Base-by-base conservation (phyloP, 805 yeast genomes). In the Teunomyces gatunensis region DNA sequence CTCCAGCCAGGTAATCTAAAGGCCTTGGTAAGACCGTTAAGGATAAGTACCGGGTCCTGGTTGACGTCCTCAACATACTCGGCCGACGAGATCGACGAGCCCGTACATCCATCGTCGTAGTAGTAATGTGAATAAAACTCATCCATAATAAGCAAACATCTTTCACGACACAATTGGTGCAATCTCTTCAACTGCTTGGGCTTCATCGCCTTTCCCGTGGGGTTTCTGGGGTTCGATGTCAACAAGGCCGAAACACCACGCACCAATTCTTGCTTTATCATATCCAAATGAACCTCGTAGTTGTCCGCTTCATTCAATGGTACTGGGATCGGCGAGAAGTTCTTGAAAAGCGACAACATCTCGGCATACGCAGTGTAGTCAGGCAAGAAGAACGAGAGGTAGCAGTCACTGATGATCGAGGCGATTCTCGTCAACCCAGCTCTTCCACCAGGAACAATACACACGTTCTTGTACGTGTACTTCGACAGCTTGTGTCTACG, bases 351-450 rank as follows among this genome's bases (percentile, higher is more conserved):
- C 11, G 83, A 77, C 56, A 80, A 66, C 85, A 80, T 80, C 58
- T 80, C 85, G 17, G 85, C 83, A 54, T 80, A 80, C 5, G 85
- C 85, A 12, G 85, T 80, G 55, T 80, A 80, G 58, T 80, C 85
- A 4, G 85, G 85, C 51, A 80, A 66, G 60, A 80, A 80, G 61
- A 80, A 80, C 21, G 83, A 76, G 42, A 80, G 61, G 58, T 80
- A 81, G 55, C 84, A 80, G 61, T 80, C 84, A 46, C 77, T 71
- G 46, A 80, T 69, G 48, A 80, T 78, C 12, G 85, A 78, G 13
- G 85, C 85, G 51, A 80, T 80, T 59, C 85, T 73, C 4, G 81
- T 80, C 51, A 80, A 63, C 0, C 85, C 85, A 18, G 84, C 83
- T 54, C 85, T 67, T 2, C 85, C 85, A 30, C 85, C 85, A 6